Conservation (phyloP, 345 rosid genomes). For the Euphorbia pulcherrima region DNA sequence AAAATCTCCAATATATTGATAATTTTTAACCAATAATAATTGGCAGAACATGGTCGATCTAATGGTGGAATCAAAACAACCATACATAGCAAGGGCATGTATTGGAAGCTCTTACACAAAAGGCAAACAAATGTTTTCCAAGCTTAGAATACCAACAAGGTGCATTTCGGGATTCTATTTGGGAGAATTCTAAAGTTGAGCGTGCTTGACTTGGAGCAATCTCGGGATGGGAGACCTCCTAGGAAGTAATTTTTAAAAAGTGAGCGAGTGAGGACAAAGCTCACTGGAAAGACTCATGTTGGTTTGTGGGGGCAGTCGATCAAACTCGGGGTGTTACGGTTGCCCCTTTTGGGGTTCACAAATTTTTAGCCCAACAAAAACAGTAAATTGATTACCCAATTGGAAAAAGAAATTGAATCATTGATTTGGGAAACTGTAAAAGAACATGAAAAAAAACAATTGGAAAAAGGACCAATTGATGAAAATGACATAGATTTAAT, state of each 20-base stretch:
- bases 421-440: conserved; percentile 71
- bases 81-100: conserved; percentile 18
- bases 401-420: conserved; percentile 58
- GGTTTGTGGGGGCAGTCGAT: too few relatives aligned
- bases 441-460: conserved; percentile 39
- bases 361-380: conserved; percentile 38
- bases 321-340: too few relatives aligned
- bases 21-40: too few relatives aligned
- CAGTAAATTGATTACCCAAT: conserved; percentile 26
- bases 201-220: too few relatives aligned
- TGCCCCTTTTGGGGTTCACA: neutral
- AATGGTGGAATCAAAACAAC: conserved; percentile 15
- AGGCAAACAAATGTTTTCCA: conserved; percentile 21
- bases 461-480: conserved; percentile 23
- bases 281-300: too few relatives aligned
- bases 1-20: too few relatives aligned
- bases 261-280: too few relatives aligned
- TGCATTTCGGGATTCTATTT: too few relatives aligned
- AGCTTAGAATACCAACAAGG: conserved; percentile 14
- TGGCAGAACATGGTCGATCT: conserved; percentile 17
- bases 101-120: conserved; percentile 20
- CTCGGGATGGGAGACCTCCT: too few relatives aligned
- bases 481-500: conserved; percentile 46
- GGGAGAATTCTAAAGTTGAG: too few relatives aligned
- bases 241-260: too few relatives aligned